Evolutionary conservation across 805 yeast species (phyloP).

Genomic region (Lipomyces oligophaga): DNA sequence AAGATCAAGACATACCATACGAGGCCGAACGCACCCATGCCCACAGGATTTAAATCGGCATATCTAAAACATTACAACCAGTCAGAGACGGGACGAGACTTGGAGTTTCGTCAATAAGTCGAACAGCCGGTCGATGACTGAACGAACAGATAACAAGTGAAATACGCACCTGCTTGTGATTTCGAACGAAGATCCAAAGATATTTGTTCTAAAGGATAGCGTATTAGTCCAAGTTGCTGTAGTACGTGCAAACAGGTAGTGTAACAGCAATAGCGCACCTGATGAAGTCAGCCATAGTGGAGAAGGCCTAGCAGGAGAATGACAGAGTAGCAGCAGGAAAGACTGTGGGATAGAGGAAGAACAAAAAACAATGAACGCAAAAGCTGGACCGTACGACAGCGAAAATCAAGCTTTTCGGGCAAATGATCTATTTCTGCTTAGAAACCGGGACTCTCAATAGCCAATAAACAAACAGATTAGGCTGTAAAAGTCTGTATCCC

Average conservation of each 20-base stretch:
- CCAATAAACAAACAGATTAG: no score
- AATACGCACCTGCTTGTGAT: conserved; percentile 52
- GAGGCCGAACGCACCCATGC: conserved; percentile 99
- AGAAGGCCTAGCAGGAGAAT: neutral
- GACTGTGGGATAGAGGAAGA: neutral
- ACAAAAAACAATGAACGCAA: no score
- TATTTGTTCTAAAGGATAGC: conserved; percentile 64
- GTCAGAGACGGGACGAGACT: no score
- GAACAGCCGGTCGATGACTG: conserved; percentile 25
- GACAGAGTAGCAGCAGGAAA: neutral
- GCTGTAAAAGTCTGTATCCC: no score
- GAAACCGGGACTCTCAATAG: no score
- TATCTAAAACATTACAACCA: conserved; percentile 48
- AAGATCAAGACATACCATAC: conserved; percentile 52
- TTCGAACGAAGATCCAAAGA: conserved; percentile 92
- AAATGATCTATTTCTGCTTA: no score
- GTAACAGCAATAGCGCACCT: conserved; percentile 21
- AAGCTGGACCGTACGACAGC: no score
- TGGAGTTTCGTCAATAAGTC: no score
- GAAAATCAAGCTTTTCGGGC: no score
- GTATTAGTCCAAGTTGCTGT: conserved; percentile 7
- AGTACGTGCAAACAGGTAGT: neutral
- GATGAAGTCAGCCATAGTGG: conserved; percentile 35
- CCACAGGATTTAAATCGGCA: conserved; percentile 91
- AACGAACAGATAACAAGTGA: neutral